Evolutionary conservation across 345 rosid species (phyloP).

Genomic region (Citrus medica): DNA sequence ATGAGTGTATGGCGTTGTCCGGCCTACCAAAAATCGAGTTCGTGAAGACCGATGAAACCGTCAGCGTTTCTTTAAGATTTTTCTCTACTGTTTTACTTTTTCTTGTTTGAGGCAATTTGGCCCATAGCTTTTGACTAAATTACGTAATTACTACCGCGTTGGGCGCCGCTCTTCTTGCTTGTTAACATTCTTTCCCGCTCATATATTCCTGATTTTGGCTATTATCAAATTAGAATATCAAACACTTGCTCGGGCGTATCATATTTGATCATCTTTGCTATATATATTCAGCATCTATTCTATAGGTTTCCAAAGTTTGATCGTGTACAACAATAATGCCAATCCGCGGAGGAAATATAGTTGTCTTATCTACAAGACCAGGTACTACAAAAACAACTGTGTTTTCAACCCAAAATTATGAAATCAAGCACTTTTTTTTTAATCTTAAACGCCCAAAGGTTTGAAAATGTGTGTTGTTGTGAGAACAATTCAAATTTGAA

Average conservation of each 20-base stretch:
- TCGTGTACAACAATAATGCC: not conserved
- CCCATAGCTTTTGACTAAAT: conserved; percentile 25
- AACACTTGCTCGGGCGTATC: no score
- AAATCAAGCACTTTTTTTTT: not conserved
- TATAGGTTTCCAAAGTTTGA: not conserved
- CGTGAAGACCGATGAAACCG: conserved; percentile 32
- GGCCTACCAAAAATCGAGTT: conserved; percentile 19
- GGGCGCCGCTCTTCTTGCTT: conserved; percentile 19
- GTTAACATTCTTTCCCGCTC: conserved; percentile 12
- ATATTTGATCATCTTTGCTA: no score
- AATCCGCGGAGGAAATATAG: not conserved
- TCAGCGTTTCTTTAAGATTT: not conserved
- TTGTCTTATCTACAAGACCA: not conserved
- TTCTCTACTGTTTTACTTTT: not conserved
- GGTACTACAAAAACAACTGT: not conserved
- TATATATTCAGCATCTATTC: not conserved
- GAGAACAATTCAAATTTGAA: no score
- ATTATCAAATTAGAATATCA: not conserved
- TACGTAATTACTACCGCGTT: conserved; percentile 15
- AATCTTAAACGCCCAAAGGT: no score
- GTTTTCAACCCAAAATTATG: not conserved
- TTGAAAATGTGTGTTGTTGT: no score
- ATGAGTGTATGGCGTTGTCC: conserved; percentile 15
- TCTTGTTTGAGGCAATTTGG: conserved; percentile 15
- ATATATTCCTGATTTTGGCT: not conserved